phyloP scores from a whole-genome alignment of 129 eudicot species.

The Calendula officinalis region DNA sequence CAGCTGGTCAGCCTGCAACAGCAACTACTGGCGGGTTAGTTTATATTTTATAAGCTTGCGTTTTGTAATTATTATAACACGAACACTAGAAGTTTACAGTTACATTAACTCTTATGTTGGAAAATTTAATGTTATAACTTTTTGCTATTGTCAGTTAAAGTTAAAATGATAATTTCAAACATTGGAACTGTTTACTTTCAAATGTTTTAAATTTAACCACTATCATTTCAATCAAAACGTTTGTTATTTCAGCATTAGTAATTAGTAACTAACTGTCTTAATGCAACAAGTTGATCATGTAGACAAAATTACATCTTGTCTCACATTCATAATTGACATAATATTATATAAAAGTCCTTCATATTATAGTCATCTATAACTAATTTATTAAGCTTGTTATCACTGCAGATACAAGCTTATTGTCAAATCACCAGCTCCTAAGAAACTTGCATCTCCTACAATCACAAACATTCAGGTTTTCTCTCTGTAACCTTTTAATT shows the following conservation, averaged over 20 bases:
- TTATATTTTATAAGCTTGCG: slow-evolving; percentile 4
- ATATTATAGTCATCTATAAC: slow-evolving; percentile 1
- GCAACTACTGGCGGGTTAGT: slow-evolving; percentile 99
- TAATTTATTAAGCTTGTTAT: slow-evolving; percentile 14
- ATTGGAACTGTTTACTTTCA: background rate
- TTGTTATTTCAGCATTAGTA: background rate
- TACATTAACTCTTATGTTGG: background rate
- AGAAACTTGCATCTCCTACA: slow-evolving; percentile 77
- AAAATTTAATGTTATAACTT: background rate
- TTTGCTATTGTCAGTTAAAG: background rate
- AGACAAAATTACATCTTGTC: background rate
- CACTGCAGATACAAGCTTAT: slow-evolving; percentile 87
- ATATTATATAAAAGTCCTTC: too few relatives aligned
- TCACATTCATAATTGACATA: background rate
- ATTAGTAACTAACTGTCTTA: background rate
- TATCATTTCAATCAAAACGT: background rate
- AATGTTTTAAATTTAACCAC: background rate
- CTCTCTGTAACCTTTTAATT: too few relatives aligned
- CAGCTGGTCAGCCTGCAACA: slow-evolving; percentile 92
- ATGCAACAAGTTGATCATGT: background rate
- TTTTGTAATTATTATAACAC: background rate
- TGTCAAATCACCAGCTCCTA: slow-evolving; percentile 75
- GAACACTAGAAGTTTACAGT: background rate
- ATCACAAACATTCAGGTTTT: slow-evolving; percentile 84
- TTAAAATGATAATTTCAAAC: background rate